A percentile compares a stretch with the other conserved stretches of the same genome.
These are phyloP conservation scores for Cutaneotrichosporon mucoides DNA, from an alignment of 1,284 basidiomycete species.

Conservation along the genomic window DNA sequence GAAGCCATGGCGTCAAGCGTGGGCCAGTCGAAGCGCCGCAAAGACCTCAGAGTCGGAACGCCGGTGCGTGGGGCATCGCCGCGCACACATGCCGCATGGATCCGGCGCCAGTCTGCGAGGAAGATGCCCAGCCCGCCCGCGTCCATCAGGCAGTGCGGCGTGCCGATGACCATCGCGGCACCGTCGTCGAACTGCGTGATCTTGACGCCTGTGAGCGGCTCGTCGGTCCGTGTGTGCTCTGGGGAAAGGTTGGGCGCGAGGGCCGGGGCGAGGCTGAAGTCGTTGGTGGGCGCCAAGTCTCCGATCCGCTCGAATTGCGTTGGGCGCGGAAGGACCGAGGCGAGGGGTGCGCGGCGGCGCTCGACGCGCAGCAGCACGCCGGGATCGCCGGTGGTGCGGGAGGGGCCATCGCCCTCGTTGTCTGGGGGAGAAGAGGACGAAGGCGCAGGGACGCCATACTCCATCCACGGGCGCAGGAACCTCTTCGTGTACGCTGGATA, in stretches of 20 bases:
- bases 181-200: constrained; percentile 12
- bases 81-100: background rate
- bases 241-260: background rate
- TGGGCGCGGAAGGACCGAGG: background rate
- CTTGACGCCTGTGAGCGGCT: constrained; percentile 2
- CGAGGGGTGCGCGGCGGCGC: background rate
- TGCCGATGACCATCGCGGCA: constrained; percentile 1
- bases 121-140: constrained; percentile 8
- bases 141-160: constrained; percentile 8
- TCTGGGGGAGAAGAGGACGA: too few species aligned
- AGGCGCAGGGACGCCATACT: constrained; percentile 14
- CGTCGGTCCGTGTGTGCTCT: background rate
- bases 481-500: constrained; percentile 6
- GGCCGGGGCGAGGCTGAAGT: constrained; percentile 7
- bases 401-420: too few species aligned
- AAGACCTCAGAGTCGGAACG: too few species aligned
- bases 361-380: constrained; percentile 47
- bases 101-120: constrained; percentile 5
- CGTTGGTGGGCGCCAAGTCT: background rate
- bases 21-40: background rate
- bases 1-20: constrained; percentile 1
- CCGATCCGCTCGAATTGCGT: background rate
- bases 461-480: constrained; percentile 15
- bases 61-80: background rate
- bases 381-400: constrained; percentile 34